phyloP scores from a whole-genome alignment of 2,329 filamentous ascomycete species.

The Magnaporthiopsis poae region DNA sequence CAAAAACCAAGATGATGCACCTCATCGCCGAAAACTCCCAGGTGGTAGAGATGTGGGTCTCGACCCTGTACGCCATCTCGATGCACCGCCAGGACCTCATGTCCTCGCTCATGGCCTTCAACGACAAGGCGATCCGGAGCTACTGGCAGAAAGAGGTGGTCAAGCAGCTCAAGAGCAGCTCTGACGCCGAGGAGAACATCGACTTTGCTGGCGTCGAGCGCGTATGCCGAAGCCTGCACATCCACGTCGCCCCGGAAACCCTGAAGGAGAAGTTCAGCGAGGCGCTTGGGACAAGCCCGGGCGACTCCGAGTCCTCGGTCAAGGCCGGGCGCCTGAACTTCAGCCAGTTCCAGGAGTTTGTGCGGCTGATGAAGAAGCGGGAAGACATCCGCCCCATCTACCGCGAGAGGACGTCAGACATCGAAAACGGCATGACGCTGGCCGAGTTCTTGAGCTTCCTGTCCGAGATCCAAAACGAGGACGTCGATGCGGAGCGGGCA shows the following conservation, averaged over 20 bases:
- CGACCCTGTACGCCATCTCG: slow-evolving; percentile 72
- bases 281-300: slow-evolving; percentile 27
- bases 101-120: slow-evolving; percentile 77
- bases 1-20: slow-evolving; percentile 79
- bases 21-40: slow-evolving; percentile 68
- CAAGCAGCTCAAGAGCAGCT: slow-evolving; percentile 39
- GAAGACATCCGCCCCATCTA: slow-evolving; percentile 72
- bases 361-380: slow-evolving; percentile 71
- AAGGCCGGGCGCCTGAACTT: slow-evolving; percentile 62
- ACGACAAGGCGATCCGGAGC: slow-evolving; percentile 67
- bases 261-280: slow-evolving; percentile 64
- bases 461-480: slow-evolving; percentile 61
- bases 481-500: slow-evolving; percentile 55
- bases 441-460: slow-evolving; percentile 70
- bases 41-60: slow-evolving; percentile 69
- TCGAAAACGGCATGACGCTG: slow-evolving; percentile 56
- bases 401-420: slow-evolving; percentile 46
- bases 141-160: slow-evolving; percentile 84
- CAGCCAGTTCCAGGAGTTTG: slow-evolving; percentile 71
- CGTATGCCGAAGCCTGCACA: slow-evolving; percentile 81
- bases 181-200: slow-evolving; percentile 58
- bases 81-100: slow-evolving; percentile 82
- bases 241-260: slow-evolving; percentile 71
- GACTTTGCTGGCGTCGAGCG: slow-evolving; percentile 70
- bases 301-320: slow-evolving; percentile 39